phyloP scores from a whole-genome alignment of 2,329 filamentous ascomycete species.

The Calonectria leucothoes region DNA sequence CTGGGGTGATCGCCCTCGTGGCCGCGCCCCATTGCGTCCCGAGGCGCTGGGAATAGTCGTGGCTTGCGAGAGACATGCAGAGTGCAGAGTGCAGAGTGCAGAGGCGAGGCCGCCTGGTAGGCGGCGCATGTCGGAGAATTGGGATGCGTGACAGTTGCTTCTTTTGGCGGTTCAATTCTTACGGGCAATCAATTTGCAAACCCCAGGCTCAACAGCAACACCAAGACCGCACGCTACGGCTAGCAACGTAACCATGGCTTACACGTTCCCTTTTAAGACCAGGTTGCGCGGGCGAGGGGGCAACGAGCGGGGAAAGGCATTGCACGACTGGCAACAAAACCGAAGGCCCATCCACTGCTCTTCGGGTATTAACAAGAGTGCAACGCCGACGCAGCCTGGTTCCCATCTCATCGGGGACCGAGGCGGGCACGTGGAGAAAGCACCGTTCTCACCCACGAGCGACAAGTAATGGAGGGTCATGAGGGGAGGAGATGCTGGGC shows the following conservation, averaged over 20 bases:
- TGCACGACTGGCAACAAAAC: background rate
- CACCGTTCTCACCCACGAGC: background rate
- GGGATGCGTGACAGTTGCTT: background rate
- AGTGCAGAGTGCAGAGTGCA: too few relatives aligned
- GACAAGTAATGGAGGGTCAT: background rate
- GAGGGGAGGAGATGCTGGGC: background rate
- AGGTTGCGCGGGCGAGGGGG: background rate
- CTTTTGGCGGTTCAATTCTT: background rate
- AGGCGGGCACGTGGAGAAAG: background rate
- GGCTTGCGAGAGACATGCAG: background rate
- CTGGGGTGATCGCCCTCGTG: background rate
- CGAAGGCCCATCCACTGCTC: background rate
- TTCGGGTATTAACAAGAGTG: background rate
- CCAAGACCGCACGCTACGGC: background rate
- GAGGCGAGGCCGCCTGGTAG: slow-evolving; percentile 11
- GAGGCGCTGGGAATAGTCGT: background rate
- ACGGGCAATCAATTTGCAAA: too few relatives aligned
- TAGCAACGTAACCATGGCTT: background rate
- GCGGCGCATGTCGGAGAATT: too few relatives aligned
- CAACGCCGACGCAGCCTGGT: background rate
- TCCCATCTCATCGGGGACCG: background rate
- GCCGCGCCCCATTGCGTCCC: slow-evolving; percentile 2
- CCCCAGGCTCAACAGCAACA: background rate
- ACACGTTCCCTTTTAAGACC: background rate
- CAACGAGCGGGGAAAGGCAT: background rate